Evolutionary conservation across 2,329 filamentous ascomycete genomes (phyloP), one percentile per base, ranked within the genome.

Genomic region (Ascochyta pisi): DNA sequence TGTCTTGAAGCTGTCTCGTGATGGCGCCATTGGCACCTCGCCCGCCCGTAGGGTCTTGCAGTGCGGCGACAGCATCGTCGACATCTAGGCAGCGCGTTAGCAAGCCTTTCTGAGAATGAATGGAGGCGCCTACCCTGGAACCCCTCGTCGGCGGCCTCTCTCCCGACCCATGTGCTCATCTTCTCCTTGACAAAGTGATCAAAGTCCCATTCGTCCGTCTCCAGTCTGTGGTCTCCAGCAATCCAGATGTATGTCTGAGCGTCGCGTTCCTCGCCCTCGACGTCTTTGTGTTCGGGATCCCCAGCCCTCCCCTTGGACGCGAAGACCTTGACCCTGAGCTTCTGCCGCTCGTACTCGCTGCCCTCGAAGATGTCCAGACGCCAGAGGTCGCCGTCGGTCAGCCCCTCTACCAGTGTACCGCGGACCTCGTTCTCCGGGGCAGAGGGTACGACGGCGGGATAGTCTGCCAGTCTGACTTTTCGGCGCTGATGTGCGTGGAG

Each of bases 321-420:
- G 44, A 83, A 48, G 1, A 80, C 64, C 15, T 74, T 68, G 15
- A 84, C 82, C 12, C 64, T 70, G 0, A 87, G 84, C 10, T 66
- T 69, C 10, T 70, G 61, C 19, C 89, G 82, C 53, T 79, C 77
- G 69, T 96, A 96, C 71, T 95, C 86, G 6, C 62, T 60, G 0
- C 94, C 94, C 73, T 98, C 94, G 69, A 96, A 98, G 4, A 81
- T 76, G 70, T 97, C 92, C 2, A 98, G 81, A 27, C 89, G 86
- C 63, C 79, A 77, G 48, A 97, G 79, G 67, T 97, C 92, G 23
- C 84, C 86, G 34, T 88, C 84, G 0, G 90, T 96, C 39, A 98
- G 78, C 0, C 93, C 93, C 0, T 86, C 87, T 0, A 92, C 91
- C 48, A 89, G 65, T 23, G 89, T 87, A 3, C 94, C 94, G 2